phyloP scores from a whole-genome alignment of 192 early-diverging fungal genomes.

The Coemansia sp. region DNA sequence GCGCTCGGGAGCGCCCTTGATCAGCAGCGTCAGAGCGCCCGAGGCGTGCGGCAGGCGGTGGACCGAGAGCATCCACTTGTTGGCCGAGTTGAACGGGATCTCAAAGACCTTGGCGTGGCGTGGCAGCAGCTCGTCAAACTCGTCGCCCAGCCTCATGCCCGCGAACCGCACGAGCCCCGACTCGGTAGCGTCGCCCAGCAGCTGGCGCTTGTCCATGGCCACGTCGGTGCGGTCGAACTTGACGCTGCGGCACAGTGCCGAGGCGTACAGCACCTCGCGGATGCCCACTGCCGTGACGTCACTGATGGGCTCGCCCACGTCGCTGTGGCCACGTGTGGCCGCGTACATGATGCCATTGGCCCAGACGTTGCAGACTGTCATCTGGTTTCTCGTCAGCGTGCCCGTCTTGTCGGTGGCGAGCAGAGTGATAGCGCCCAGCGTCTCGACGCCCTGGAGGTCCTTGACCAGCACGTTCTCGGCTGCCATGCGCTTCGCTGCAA shows the following conservation, averaged over 20 bases:
- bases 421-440: slow-evolving; percentile 93
- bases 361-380: slow-evolving; percentile 95
- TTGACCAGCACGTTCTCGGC: slow-evolving; percentile 89
- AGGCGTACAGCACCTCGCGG: slow-evolving; percentile 77
- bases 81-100: slow-evolving; percentile 94
- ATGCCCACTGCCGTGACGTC: slow-evolving; percentile 62
- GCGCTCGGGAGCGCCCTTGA: slow-evolving; percentile 97
- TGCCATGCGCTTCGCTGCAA: slow-evolving; percentile 96
- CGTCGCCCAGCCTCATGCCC: slow-evolving; percentile 60
- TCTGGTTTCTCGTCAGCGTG: slow-evolving; percentile 95
- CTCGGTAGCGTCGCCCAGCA: slow-evolving; percentile 95
- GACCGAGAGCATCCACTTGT: slow-evolving; percentile 94
- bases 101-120: slow-evolving; percentile 88
- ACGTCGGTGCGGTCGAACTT: slow-evolving; percentile 90
- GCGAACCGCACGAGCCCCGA: slow-evolving; percentile 87
- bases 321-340: slow-evolving; percentile 54
- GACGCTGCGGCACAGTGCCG: slow-evolving; percentile 82
- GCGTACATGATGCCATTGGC: slow-evolving; percentile 68
- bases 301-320: slow-evolving; percentile 55
- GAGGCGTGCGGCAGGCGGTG: slow-evolving; percentile 64
- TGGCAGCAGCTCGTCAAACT: slow-evolving; percentile 73
- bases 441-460: slow-evolving; percentile 95
- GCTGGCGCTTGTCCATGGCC: slow-evolving; percentile 76
- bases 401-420: slow-evolving; percentile 98
- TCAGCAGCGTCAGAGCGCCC: slow-evolving; percentile 68